Evolutionary conservation across 2,329 filamentous ascomycete genomes (phyloP).

Genomic region (Arthrobotrys musiformis): DNA sequence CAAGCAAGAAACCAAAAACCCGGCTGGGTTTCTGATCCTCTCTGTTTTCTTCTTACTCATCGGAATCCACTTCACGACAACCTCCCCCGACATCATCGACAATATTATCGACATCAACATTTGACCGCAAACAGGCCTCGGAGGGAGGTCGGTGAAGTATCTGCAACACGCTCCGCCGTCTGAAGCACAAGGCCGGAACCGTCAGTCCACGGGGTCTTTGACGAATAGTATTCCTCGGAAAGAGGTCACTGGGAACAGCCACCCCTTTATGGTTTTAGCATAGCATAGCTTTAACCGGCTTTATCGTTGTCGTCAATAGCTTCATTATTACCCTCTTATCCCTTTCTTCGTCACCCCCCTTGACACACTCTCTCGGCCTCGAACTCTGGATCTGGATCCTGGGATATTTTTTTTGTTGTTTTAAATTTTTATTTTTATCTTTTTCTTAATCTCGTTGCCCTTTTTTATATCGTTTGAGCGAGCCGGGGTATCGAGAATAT

Average conservation of each 20-base stretch:
- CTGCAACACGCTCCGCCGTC: slow-evolving; percentile 2
- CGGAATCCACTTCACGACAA: slow-evolving; percentile 24
- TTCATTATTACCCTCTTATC: not conserved
- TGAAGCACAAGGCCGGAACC: not conserved
- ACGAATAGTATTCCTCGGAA: slow-evolving; percentile 35
- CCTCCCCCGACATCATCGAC: slow-evolving; percentile 13
- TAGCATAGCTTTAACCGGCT: slow-evolving; percentile 9
- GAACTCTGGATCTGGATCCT: slow-evolving; percentile 23
- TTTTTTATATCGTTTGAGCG: not conserved
- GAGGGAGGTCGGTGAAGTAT: not conserved
- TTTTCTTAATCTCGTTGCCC: not conserved
- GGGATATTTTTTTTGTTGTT: not conserved
- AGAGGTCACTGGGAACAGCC: not conserved
- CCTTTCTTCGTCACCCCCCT: not conserved
- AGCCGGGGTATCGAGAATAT: slow-evolving; percentile 18
- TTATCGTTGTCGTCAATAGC: not conserved
- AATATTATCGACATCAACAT: slow-evolving; percentile 6
- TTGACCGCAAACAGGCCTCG: too few relatives aligned
- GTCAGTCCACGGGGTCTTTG: slow-evolving; percentile 28
- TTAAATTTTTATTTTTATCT: not conserved
- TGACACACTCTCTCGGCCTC: not conserved
- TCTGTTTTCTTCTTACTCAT: slow-evolving; percentile 17
- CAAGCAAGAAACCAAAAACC: slow-evolving; percentile 21
- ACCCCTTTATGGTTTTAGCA: slow-evolving; percentile 51
- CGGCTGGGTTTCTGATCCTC: not conserved